A percentile compares a stretch with the other conserved stretches of the same genome.
Evolutionary conservation across 306 rosid genomes (phyloP).

Genomic region (Cucurbita argyrosperma): DNA sequence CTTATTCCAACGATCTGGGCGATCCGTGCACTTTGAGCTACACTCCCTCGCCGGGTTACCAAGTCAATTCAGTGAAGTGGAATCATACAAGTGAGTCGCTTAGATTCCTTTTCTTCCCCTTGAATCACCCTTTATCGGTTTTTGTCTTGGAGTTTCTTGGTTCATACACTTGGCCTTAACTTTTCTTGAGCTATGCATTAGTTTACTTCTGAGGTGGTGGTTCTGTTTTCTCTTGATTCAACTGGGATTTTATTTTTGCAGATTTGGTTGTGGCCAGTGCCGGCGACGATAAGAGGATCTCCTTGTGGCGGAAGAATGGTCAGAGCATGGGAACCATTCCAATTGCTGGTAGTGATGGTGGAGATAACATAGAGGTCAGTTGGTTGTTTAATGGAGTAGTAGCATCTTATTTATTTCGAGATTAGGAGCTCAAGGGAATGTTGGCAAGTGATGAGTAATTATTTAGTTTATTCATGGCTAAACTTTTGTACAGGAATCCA

Average conservation of each 20-base stretch:
- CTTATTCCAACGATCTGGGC: slow-evolving; percentile 72
- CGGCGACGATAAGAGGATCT: slow-evolving; percentile 92
- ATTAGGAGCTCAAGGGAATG: background rate
- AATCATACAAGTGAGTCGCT: slow-evolving; percentile 77
- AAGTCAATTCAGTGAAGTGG: slow-evolving; percentile 89
- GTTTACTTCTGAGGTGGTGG: background rate
- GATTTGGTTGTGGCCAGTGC: slow-evolving; percentile 98
- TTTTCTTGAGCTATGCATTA: background rate
- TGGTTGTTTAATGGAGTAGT: slow-evolving; percentile 3
- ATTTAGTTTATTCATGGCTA: background rate
- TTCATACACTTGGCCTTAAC: background rate
- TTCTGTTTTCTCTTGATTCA: background rate
- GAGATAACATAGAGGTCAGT: slow-evolving; percentile 68
- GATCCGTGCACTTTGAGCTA: slow-evolving; percentile 85
- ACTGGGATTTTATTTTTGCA: slow-evolving; percentile 17
- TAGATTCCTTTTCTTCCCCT: background rate
- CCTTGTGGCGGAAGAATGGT: slow-evolving; percentile 81
- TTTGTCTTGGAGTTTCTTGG: background rate
- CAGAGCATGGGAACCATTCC: slow-evolving; percentile 96
- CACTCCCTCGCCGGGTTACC: slow-evolving; percentile 66
- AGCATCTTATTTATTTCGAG: background rate
- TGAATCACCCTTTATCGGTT: background rate
- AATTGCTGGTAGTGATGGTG: slow-evolving; percentile 54
- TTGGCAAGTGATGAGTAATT: background rate
- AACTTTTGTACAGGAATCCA: slow-evolving; percentile 50